Percentiles rank a stretch among this genome's conserved stretches.
Evolutionary conservation across 1,284 basidiomycete genomes (phyloP).

Genomic region (Puccinia polysora): DNA sequence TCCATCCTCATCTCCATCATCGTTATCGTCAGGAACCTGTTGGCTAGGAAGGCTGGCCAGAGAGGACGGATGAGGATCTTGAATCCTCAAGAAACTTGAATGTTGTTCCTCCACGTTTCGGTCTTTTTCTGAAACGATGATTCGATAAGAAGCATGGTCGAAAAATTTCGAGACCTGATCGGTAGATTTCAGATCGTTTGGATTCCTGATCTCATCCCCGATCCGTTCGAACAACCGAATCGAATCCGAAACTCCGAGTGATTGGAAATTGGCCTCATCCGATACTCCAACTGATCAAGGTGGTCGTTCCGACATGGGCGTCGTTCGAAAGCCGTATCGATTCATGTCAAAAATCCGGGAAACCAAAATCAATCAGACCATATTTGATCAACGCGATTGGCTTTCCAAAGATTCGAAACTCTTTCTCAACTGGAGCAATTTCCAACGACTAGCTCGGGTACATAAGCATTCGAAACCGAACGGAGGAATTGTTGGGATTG

Average conservation of each 20-base stretch:
- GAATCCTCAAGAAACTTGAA: no score
- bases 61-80: no score
- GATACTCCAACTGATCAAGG: not conserved
- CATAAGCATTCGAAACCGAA: not conserved
- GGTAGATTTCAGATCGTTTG: not conserved
- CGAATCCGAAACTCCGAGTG: not conserved
- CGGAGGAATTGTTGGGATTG: not conserved
- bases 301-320: not conserved
- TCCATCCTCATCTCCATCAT: not conserved
- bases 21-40: not conserved
- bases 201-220: not conserved
- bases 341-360: not conserved
- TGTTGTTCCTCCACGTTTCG: no score
- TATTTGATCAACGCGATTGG: not conserved
- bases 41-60: no score
- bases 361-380: not conserved
- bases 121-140: no score
- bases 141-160: not conserved
- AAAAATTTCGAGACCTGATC: not conserved
- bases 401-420: not conserved
- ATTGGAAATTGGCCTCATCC: not conserved
- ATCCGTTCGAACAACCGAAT: slow-evolving; percentile 8
- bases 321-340: not conserved
- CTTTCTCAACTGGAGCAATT: not conserved
- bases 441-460: slow-evolving; percentile 14